Conservation (phyloP, 306 rosid species). For the Vigna hirtella region DNA sequence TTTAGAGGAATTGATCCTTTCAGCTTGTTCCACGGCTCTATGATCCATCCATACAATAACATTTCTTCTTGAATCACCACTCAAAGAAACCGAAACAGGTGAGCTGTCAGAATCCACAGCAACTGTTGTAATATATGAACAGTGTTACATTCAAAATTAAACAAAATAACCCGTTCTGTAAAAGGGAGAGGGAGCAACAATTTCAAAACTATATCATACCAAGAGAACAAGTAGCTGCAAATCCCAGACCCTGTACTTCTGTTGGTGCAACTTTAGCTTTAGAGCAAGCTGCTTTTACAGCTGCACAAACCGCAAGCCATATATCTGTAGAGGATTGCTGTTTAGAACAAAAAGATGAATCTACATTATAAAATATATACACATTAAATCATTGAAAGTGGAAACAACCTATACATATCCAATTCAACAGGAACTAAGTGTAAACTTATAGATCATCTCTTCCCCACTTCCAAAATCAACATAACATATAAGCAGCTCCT, state of each 20-base stretch:
- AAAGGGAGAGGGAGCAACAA: neutral
- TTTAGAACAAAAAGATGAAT: conserved; percentile 45
- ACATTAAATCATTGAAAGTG: neutral
- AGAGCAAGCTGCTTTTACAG: conserved; percentile 85
- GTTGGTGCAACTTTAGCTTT: conserved; percentile 66
- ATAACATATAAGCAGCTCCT: conserved; percentile 32
- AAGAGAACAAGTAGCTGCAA: conserved; percentile 96
- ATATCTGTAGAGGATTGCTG: conserved; percentile 99
- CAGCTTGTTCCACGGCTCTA: conserved; percentile 94
- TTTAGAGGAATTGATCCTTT: conserved; percentile 78
- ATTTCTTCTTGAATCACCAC: conserved; percentile 95
- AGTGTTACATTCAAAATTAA: conserved; percentile 4
- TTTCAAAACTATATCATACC: conserved; percentile 57
- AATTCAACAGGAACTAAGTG: conserved; percentile 28
- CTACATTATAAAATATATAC: conserved; percentile 33
- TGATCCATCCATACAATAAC: conserved; percentile 99
- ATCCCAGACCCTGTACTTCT: conserved; percentile 87
- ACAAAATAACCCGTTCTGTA: conserved; percentile 9
- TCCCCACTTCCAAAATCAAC: conserved; percentile 29
- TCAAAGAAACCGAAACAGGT: conserved; percentile 90
- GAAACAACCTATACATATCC: conserved; percentile 23
- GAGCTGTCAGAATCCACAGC: conserved; percentile 94
- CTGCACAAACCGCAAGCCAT: conserved; percentile 94
- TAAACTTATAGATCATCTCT: conserved; percentile 15
- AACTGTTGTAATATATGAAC: conserved; percentile 60